Evolutionary conservation across 352 stramenopile genomes (phyloP).

Genomic region (Phytophthora ramorum): DNA sequence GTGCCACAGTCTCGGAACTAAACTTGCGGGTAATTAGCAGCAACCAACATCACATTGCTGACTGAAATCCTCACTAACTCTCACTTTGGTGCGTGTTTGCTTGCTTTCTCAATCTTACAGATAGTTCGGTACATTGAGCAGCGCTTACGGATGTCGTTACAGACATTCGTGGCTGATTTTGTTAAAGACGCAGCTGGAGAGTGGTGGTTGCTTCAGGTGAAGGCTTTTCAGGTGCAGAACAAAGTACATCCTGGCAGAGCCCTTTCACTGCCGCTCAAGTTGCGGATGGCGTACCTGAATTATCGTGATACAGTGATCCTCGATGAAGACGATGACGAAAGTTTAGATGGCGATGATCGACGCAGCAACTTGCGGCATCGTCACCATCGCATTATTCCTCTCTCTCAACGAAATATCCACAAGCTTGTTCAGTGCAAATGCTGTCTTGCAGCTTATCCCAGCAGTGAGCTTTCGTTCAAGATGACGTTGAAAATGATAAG

Average conservation of each 20-base stretch:
- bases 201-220: conserved; percentile 87
- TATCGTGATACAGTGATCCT: conserved; percentile 74
- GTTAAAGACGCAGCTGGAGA: conserved; percentile 68
- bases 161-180: conserved; percentile 76
- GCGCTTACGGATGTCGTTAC: conserved; percentile 60
- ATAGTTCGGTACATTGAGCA: conserved; percentile 81
- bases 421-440: conserved; percentile 85
- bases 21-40: conserved; percentile 63
- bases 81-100: neutral
- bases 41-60: neutral
- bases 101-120: conserved; percentile 29
- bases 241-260: conserved; percentile 41
- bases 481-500: conserved; percentile 91
- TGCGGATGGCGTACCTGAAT: conserved; percentile 58
- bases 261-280: conserved; percentile 50
- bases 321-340: conserved; percentile 65
- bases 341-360: conserved; percentile 23
- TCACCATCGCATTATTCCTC: conserved; percentile 29
- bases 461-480: conserved; percentile 83
- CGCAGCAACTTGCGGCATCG: conserved; percentile 18
- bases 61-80: neutral
- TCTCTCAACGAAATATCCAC: conserved; percentile 68
- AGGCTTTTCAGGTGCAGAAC: conserved; percentile 69
- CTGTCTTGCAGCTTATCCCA: conserved; percentile 75
- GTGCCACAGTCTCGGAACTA: conserved; percentile 67